A percentile compares a stretch with the other conserved stretches of the same genome.
phyloP scores from a whole-genome alignment of 1,284 basidiomycete genomes.

The Sanguinoderma infundibulare region DNA sequence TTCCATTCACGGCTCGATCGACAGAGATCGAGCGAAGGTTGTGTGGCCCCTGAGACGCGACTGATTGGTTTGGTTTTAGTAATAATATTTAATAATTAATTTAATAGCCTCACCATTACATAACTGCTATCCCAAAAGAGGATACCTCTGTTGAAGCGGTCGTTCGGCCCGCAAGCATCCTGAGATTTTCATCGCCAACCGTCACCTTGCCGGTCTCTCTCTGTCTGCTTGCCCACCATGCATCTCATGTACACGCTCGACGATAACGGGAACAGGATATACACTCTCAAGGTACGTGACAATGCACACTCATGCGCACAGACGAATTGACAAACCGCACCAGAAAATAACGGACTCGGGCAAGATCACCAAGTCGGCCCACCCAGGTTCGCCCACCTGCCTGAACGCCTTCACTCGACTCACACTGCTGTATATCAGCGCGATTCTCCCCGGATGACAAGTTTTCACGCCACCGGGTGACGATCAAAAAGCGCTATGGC shows the following conservation, averaged over 20 bases:
- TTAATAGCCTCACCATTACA: too few relatives aligned
- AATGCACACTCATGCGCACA: background rate
- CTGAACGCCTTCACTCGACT: constrained; percentile 1
- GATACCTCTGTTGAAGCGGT: too few relatives aligned
- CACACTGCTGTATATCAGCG: constrained; percentile 50
- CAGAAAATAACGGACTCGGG: constrained; percentile 86
- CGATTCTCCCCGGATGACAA: constrained; percentile 98
- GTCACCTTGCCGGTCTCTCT: constrained; percentile 11
- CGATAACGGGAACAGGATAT: constrained; percentile 78
- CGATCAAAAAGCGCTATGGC: constrained; percentile 89
- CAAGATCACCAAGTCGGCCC: constrained; percentile 90
- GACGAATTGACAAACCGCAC: constrained; percentile 9
- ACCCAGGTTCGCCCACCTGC: constrained; percentile 74
- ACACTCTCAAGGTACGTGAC: constrained; percentile 83
- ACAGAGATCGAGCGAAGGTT: too few relatives aligned
- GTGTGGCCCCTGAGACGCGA: too few relatives aligned
- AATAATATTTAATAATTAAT: too few relatives aligned
- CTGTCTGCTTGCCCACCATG: constrained; percentile 53
- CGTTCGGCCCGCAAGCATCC: background rate
- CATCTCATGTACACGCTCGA: constrained; percentile 94
- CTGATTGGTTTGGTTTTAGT: too few relatives aligned
- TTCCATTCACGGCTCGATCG: too few relatives aligned
- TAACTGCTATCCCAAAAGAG: too few relatives aligned
- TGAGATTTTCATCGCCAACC: constrained; percentile 16
- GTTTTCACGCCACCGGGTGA: constrained; percentile 94